These are phyloP conservation scores for Fusarium torulosum DNA, from an alignment of 2,329 filamentous ascomycete genomes.

Conservation along the genomic window DNA sequence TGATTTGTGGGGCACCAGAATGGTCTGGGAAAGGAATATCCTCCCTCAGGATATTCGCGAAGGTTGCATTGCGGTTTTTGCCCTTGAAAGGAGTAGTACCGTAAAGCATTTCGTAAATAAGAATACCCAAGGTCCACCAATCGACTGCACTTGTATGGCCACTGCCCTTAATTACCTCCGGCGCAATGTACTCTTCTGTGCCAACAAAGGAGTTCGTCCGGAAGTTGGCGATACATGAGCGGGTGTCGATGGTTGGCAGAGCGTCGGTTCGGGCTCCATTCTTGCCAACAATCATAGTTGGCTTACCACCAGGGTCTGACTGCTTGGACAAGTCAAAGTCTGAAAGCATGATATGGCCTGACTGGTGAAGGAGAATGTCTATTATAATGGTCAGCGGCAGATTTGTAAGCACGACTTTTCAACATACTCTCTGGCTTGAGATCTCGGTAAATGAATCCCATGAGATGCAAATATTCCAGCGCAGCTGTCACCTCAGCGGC, in stretches of 20 bases:
- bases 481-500: constrained; percentile 97
- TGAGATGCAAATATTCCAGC: constrained; percentile 94
- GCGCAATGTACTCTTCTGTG: constrained; percentile 98
- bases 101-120: constrained; percentile 99
- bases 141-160: constrained; percentile 98
- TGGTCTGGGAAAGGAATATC: constrained; percentile 97
- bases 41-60: constrained; percentile 95
- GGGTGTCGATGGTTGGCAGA: constrained; percentile 96
- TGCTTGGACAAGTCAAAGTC: constrained; percentile 99
- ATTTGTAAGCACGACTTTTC: constrained; percentile 16
- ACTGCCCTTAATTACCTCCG: constrained; percentile 98
- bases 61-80: constrained; percentile 98
- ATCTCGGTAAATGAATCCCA: constrained; percentile 99
- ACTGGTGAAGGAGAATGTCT: constrained; percentile 98
- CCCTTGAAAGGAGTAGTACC: constrained; percentile 99
- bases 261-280: constrained; percentile 88
- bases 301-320: constrained; percentile 93
- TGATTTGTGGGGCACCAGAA: constrained; percentile 83
- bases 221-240: constrained; percentile 98
- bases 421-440: constrained; percentile 92
- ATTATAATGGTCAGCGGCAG: constrained; percentile 13
- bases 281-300: constrained; percentile 96
- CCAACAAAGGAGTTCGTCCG: constrained; percentile 98
- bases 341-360: constrained; percentile 99
- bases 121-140: constrained; percentile 98